Evolutionary conservation across 2,329 filamentous ascomycete species (phyloP).

Genomic region (Xylaria sp.): DNA sequence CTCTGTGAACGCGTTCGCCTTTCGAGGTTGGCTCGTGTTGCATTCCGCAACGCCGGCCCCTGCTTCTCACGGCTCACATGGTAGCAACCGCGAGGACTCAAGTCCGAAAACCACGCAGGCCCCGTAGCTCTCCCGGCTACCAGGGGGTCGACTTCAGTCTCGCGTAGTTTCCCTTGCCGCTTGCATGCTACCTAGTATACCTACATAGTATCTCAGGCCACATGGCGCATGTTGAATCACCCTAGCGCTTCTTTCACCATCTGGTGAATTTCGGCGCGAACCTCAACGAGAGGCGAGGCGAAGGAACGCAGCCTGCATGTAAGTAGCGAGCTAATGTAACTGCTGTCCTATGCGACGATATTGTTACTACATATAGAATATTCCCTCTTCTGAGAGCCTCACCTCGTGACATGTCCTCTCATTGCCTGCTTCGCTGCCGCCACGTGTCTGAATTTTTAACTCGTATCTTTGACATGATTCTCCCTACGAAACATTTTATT

Average conservation of each 20-base stretch:
- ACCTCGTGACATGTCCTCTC: conserved; percentile 17
- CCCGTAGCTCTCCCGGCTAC: conserved; percentile 4
- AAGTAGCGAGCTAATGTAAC: conserved; percentile 23
- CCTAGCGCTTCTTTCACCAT: conserved; percentile 13
- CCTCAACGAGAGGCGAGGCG: conserved; percentile 23
- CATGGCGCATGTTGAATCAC: neutral
- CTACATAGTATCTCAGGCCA: conserved; percentile 6
- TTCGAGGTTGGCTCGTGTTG: conserved; percentile 22
- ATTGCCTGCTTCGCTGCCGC: neutral
- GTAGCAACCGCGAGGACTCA: conserved; percentile 23
- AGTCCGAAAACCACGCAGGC: conserved; percentile 14
- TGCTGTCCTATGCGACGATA: conserved; percentile 20
- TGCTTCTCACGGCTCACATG: conserved; percentile 25
- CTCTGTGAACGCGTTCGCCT: conserved; percentile 20
- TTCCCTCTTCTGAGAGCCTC: conserved; percentile 21
- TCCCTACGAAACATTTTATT: neutral
- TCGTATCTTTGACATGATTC: neutral
- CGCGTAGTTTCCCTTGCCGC: neutral
- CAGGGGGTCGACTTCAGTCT: conserved; percentile 1
- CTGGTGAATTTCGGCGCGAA: neutral
- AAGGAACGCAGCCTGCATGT: conserved; percentile 26
- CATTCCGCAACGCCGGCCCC: conserved; percentile 28
- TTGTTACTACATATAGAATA: conserved; percentile 36
- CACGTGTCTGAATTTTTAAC: conserved; percentile 14
- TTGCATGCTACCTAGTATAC: neutral